Conservation (phyloP, 2,329 filamentous ascomycete genomes). For the Colletotrichum tropicale region DNA sequence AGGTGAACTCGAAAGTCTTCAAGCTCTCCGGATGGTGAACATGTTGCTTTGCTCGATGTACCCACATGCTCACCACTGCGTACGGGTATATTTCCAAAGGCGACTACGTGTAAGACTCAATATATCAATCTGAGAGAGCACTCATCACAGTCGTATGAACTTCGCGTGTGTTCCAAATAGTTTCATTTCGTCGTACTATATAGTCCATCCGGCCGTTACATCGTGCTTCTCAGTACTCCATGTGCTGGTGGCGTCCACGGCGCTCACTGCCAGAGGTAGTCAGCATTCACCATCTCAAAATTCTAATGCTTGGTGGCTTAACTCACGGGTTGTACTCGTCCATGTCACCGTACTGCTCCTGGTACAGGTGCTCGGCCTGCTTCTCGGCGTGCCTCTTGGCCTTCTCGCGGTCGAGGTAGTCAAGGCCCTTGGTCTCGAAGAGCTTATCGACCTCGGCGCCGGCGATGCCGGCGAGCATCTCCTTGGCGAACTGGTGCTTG, state of each 20-base stretch:
- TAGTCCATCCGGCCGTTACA: background rate
- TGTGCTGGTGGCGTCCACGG: conserved; percentile 4
- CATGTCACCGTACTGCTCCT: conserved; percentile 60
- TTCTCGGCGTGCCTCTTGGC: conserved; percentile 63
- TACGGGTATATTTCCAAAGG: too few species aligned
- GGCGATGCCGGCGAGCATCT: conserved; percentile 73
- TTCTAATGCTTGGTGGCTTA: background rate
- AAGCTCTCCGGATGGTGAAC: too few species aligned
- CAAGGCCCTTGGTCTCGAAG: conserved; percentile 71
- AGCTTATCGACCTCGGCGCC: conserved; percentile 80
- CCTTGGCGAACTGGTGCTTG: conserved; percentile 78
- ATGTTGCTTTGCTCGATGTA: too few species aligned
- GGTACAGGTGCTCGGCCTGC: conserved; percentile 65
- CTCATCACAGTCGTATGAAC: background rate
- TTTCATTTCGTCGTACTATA: background rate
- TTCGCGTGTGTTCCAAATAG: background rate
- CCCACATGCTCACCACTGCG: too few species aligned
- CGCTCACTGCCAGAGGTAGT: background rate
- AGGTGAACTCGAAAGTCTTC: too few species aligned
- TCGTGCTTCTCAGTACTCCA: conserved; percentile 1
- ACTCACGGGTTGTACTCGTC: conserved; percentile 64
- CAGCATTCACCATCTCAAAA: background rate
- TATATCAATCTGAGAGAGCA: background rate
- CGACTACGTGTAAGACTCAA: too few species aligned
- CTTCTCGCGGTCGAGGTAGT: conserved; percentile 61